Conservation (phyloP, 306 rosid genomes). For the Sindora glabra region DNA sequence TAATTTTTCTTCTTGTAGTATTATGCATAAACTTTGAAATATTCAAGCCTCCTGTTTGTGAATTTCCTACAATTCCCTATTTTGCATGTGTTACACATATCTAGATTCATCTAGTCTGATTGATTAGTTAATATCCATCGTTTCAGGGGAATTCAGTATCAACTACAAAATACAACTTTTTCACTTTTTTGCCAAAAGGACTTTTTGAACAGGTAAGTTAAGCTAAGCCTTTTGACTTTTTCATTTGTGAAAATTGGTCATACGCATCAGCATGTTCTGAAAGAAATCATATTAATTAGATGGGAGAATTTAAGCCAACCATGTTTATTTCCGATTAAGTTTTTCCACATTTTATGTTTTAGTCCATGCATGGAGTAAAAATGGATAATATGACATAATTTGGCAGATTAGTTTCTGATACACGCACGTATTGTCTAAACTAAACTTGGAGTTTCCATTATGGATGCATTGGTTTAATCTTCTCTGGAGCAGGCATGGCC, state of each 20-base stretch:
- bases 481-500: too few species aligned
- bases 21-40: not conserved
- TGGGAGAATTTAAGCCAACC: too few species aligned
- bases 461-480: too few species aligned
- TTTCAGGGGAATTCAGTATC: constrained; percentile 93
- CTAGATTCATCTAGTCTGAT: not conserved
- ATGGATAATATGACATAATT: too few species aligned
- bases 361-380: too few species aligned
- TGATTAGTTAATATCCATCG: constrained; percentile 22
- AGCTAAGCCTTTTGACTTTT: constrained; percentile 12
- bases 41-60: not conserved
- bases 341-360: too few species aligned
- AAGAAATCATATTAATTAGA: too few species aligned
- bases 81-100: constrained; percentile 1
- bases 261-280: not conserved
- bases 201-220: constrained; percentile 86
- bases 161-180: constrained; percentile 79
- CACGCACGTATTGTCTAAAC: too few species aligned
- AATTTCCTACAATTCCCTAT: not conserved
- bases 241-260: not conserved
- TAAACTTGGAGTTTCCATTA: too few species aligned
- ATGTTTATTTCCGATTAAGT: too few species aligned
- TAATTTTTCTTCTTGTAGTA: not conserved
- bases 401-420: too few species aligned
- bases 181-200: constrained; percentile 88